Evolutionary conservation across 2,329 filamentous ascomycete genomes (phyloP), one percentile per base, ranked within the genome.

Genomic region (Zymoseptoria tritici): DNA sequence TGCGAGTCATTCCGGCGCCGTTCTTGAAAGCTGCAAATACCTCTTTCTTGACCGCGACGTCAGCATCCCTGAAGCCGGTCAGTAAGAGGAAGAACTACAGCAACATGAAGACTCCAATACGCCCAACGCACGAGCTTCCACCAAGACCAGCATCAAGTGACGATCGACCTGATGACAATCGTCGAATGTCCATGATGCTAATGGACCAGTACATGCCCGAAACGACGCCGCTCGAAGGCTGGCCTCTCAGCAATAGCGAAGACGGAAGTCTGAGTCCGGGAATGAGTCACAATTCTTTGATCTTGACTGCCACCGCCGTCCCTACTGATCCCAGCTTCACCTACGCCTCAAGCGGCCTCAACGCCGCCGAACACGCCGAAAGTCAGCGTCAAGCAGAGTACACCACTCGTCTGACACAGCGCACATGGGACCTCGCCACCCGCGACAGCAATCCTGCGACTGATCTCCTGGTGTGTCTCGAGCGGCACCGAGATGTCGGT

Each of bases 11-110:
- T 0, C 94, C 94, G 0, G 93, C 92, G 0, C 90, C 94, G 0
- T 86, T 99, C 42, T 81, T 99, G 42, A 96, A 92, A 73, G 92
- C 92, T 1, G 94, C 94, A 57, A 99, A 97, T 74, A 94, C 91
- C 51, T 92, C 89, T 60, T 97, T 97, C 76, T 93, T 99, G 86
- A 89, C 86, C 24, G 89, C 91, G 3, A 96, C 92, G 0, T 96
- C 63, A 90, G 85, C 66, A 67, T 78, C 68, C 9, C 60, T 72
- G 4, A 71, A 72, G 56, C 71, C 72, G n/a, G 68, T 66, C 16
- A 68, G 60, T 52, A 69, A 67, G 60, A 67, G 71, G 26, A 62
- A 62, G 21, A 59, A 58, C 24, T 62, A 59, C 46, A 58, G 56
- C 51, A 46, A 60, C 24, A 59, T 55, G 58, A 63, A 64, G 53